These are phyloP conservation scores for Cucumis melo DNA, from an alignment of 306 rosid genomes.

Conservation along the genomic window DNA sequence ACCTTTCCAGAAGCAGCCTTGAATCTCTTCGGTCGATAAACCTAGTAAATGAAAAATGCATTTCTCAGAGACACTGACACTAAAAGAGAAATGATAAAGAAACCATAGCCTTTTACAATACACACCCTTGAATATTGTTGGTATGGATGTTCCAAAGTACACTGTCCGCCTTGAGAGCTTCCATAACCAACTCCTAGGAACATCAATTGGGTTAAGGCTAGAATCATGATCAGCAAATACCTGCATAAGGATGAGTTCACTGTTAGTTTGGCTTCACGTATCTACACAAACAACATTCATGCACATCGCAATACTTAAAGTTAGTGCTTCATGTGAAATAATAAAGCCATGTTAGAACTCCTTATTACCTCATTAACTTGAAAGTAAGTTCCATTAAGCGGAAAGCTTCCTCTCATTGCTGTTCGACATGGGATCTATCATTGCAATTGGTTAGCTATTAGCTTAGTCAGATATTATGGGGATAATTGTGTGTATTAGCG, in stretches of 20 bases:
- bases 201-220: conserved; percentile 39
- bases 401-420: conserved; percentile 17
- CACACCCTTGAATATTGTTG: conserved; percentile 66
- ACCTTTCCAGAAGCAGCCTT: conserved; percentile 92
- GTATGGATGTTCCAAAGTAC: conserved; percentile 50
- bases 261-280: neutral
- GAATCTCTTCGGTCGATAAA: conserved; percentile 68
- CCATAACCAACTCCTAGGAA: conserved; percentile 58
- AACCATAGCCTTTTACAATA: neutral
- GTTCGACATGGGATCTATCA: conserved; percentile 13
- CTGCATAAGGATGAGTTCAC: conserved; percentile 13
- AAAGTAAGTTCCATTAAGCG: conserved; percentile 13
- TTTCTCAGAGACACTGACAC: conserved; percentile 7
- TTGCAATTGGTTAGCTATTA: neutral
- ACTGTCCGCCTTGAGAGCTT: conserved; percentile 43
- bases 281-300: neutral
- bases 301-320: neutral
- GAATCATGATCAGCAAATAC: conserved; percentile 54
- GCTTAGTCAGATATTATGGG: neutral
- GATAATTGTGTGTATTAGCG: neutral
- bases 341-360: neutral
- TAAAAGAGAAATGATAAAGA: neutral
- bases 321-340: neutral
- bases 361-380: conserved; percentile 13
- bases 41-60: conserved; percentile 36